Percentiles rank a stretch among this genome's conserved stretches.
Conservation (phyloP, 1,139 yeast species). For the Diutina siamensis region DNA sequence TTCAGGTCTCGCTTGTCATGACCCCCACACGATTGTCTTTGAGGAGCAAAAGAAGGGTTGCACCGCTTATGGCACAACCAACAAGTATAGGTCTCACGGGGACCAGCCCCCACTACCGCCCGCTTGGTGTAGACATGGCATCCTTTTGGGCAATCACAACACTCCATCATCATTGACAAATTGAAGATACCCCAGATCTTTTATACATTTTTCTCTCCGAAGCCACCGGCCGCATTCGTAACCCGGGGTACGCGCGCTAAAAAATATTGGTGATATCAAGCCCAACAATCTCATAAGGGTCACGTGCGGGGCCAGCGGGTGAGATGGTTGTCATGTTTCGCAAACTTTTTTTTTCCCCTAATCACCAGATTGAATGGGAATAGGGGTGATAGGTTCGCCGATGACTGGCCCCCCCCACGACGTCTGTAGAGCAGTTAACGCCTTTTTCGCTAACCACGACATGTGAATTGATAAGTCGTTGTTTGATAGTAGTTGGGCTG, state of each 20-base stretch:
- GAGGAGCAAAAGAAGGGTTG: constrained; percentile 5
- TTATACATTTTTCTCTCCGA: background rate
- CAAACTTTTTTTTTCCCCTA: background rate
- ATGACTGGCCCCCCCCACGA: background rate
- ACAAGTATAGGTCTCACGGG: constrained; percentile 3
- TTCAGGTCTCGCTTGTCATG: constrained; percentile 1
- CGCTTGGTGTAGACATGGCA: constrained; percentile 5
- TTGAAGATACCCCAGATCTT: background rate
- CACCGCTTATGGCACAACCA: constrained; percentile 6
- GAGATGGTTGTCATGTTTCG: no score
- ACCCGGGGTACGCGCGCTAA: background rate
- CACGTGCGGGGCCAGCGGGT: background rate
- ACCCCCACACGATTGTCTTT: background rate
- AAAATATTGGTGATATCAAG: background rate
- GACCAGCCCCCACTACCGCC: background rate
- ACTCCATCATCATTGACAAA: constrained; percentile 1
- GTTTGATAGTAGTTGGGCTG: constrained; percentile 6
- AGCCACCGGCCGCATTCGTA: background rate
- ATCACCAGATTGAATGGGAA: background rate
- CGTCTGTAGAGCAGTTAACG: background rate
- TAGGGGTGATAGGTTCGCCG: background rate
- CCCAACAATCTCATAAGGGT: background rate
- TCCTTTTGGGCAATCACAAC: constrained; percentile 2
- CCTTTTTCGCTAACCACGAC: constrained; percentile 6
- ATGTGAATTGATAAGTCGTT: constrained; percentile 4